Conservation (phyloP, 2,329 filamentous ascomycete genomes). For the Fusarium brachygibbosum region DNA sequence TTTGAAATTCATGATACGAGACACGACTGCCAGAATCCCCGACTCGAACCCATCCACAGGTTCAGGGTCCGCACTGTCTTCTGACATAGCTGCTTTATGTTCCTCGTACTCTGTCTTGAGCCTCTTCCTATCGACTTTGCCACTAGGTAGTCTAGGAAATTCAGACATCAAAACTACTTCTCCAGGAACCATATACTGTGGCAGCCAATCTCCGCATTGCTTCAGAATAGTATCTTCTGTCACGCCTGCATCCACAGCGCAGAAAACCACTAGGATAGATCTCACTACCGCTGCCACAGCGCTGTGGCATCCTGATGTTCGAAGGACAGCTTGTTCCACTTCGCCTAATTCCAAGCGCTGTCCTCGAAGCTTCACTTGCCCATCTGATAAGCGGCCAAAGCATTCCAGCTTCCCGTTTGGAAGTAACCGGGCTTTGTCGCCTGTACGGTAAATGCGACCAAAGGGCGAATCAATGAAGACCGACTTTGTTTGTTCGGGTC, state of each 20-base stretch:
- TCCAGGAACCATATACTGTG: constrained; percentile 84
- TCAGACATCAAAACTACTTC: constrained; percentile 74
- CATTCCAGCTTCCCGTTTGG: constrained; percentile 82
- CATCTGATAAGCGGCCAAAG: constrained; percentile 81
- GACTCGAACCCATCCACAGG: constrained; percentile 42
- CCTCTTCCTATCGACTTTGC: constrained; percentile 81
- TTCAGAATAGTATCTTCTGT: constrained; percentile 62
- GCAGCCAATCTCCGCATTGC: constrained; percentile 80
- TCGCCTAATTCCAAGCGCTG: constrained; percentile 87
- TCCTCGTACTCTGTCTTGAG: constrained; percentile 66
- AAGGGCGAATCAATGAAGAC: constrained; percentile 78
- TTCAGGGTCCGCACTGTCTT: constrained; percentile 15
- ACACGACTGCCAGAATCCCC: constrained; percentile 58
- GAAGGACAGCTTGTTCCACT: constrained; percentile 77
- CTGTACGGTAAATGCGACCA: constrained; percentile 84
- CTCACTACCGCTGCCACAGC: constrained; percentile 76
- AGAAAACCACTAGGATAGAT: constrained; percentile 81
- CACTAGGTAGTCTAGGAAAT: constrained; percentile 83
- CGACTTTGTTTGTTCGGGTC: constrained; percentile 77
- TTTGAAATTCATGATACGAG: constrained; percentile 56
- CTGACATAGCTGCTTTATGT: constrained; percentile 27
- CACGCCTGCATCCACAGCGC: constrained; percentile 63
- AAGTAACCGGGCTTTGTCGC: constrained; percentile 81
- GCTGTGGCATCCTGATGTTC: constrained; percentile 71
- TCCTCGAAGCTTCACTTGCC: constrained; percentile 88